Conservation (phyloP, 148 eudicot species). For the Linanthus parryae region DNA sequence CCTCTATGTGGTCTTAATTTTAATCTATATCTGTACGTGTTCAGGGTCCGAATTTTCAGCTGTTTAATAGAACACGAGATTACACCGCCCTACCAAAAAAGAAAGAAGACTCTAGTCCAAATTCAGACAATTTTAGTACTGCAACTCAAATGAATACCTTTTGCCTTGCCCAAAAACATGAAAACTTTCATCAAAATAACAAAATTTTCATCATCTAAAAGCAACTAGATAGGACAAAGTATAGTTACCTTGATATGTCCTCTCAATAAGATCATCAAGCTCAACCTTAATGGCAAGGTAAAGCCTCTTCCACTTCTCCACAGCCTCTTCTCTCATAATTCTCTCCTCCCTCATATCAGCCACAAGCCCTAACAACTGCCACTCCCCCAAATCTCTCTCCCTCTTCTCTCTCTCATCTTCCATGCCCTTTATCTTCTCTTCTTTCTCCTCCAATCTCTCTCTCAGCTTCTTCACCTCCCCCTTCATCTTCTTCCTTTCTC, state of each 20-base stretch:
- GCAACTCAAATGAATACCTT: too few species aligned
- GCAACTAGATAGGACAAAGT: background rate
- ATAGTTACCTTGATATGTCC: constrained; percentile 61
- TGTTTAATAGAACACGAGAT: too few species aligned
- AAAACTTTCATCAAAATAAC: too few species aligned
- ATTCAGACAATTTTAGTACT: too few species aligned
- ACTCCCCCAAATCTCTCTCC: constrained; percentile 5
- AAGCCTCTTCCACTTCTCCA: constrained; percentile 77
- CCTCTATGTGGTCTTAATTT: too few species aligned
- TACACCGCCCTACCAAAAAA: too few species aligned
- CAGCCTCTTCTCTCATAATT: constrained; percentile 56
- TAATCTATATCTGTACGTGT: too few species aligned
- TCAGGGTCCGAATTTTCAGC: too few species aligned
- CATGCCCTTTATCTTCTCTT: constrained; percentile 20
- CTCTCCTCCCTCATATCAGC: constrained; percentile 51
- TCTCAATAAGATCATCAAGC: constrained; percentile 70
- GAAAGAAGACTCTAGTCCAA: too few species aligned
- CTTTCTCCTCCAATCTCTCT: constrained; percentile 28
- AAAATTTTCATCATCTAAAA: too few species aligned
- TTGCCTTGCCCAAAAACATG: too few species aligned
- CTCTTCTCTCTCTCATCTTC: constrained; percentile 9
- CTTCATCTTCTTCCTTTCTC: constrained; percentile 45
- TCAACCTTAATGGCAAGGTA: constrained; percentile 80
- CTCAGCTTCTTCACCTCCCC: constrained; percentile 41
- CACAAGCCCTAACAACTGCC: constrained; percentile 15